Percentiles rank a stretch among this genome's conserved stretches.
These are phyloP conservation scores for Raphanus hybrid DNA, from an alignment of 441 rosid species.

Conservation along the genomic window DNA sequence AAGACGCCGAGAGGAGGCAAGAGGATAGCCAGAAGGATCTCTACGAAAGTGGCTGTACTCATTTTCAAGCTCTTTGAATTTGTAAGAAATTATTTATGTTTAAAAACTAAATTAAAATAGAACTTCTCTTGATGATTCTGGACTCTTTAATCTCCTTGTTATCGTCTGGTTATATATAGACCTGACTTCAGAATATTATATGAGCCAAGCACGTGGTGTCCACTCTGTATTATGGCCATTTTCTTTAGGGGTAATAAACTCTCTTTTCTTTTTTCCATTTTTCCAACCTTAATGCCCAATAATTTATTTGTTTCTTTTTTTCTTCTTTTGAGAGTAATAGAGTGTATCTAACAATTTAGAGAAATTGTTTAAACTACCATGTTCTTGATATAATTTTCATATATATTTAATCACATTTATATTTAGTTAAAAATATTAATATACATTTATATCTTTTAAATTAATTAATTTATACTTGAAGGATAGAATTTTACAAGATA, in stretches of 20 bases:
- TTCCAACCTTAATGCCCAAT: neutral
- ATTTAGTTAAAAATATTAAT: too few species aligned
- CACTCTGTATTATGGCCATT: conserved; percentile 20
- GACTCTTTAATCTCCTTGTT: conserved; percentile 5
- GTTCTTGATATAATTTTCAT: too few species aligned
- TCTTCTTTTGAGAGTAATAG: neutral
- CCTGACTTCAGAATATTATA: neutral
- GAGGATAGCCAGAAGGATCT: conserved; percentile 76
- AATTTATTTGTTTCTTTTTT: neutral
- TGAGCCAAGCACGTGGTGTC: conserved; percentile 32
- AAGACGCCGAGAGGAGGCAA: conserved; percentile 97
- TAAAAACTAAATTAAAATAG: neutral
- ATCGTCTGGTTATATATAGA: conserved; percentile 26
- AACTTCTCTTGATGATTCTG: conserved; percentile 15
- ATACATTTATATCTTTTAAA: too few species aligned
- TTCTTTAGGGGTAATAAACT: neutral
- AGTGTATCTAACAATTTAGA: neutral
- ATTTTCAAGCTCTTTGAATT: conserved; percentile 29
- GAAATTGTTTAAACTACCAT: too few species aligned
- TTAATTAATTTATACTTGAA: too few species aligned
- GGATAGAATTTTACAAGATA: too few species aligned
- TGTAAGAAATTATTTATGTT: neutral
- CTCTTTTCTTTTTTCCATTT: neutral
- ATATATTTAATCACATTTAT: too few species aligned
- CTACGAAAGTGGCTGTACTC: conserved; percentile 63